These are phyloP conservation scores for Aspergillus ochraceoroseus DNA, from an alignment of 2,329 filamentous ascomycete genomes.

Conservation along the genomic window DNA sequence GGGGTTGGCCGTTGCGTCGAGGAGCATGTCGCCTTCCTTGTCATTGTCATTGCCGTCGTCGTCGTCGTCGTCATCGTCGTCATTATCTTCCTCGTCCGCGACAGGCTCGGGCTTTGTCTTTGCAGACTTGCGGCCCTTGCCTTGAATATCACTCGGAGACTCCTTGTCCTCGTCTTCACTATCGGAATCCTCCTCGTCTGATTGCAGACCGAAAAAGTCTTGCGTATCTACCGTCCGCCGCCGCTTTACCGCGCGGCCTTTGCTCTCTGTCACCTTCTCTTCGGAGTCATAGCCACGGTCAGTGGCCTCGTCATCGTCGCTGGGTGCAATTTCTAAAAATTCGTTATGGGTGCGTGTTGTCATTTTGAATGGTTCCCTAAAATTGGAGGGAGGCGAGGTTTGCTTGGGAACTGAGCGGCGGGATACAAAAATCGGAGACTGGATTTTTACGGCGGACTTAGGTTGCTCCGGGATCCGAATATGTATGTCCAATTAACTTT, in stretches of 20 bases:
- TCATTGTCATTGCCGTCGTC: slow-evolving; percentile 11
- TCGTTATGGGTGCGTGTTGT: slow-evolving; percentile 39
- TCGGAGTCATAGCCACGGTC: slow-evolving; percentile 45
- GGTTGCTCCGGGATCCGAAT: too few relatives aligned
- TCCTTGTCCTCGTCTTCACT: slow-evolving; percentile 17
- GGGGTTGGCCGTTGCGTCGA: slow-evolving; percentile 13
- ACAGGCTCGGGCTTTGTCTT: slow-evolving; percentile 11
- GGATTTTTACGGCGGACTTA: too few relatives aligned
- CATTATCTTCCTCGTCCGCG: slow-evolving; percentile 1
- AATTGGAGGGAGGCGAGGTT: too few relatives aligned
- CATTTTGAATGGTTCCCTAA: slow-evolving; percentile 34
- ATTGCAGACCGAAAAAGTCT: slow-evolving; percentile 18
- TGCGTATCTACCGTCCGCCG: slow-evolving; percentile 38
- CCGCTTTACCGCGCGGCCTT: slow-evolving; percentile 35
- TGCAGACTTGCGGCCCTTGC: slow-evolving; percentile 13
- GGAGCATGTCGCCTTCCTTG: slow-evolving; percentile 12
- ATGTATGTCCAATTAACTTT: too few relatives aligned
- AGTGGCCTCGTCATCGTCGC: slow-evolving; percentile 38
- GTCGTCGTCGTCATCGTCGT: slow-evolving; percentile 12
- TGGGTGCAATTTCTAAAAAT: slow-evolving; percentile 36
- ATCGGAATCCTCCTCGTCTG: slow-evolving; percentile 16
- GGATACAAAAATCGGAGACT: too few relatives aligned
- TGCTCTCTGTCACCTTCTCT: slow-evolving; percentile 42
- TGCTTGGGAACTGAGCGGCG: too few relatives aligned
- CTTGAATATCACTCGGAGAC: slow-evolving; percentile 14